Evolutionary conservation across 2,329 filamentous ascomycete genomes (phyloP).

Genomic region (Aspergillus fumigatus): DNA sequence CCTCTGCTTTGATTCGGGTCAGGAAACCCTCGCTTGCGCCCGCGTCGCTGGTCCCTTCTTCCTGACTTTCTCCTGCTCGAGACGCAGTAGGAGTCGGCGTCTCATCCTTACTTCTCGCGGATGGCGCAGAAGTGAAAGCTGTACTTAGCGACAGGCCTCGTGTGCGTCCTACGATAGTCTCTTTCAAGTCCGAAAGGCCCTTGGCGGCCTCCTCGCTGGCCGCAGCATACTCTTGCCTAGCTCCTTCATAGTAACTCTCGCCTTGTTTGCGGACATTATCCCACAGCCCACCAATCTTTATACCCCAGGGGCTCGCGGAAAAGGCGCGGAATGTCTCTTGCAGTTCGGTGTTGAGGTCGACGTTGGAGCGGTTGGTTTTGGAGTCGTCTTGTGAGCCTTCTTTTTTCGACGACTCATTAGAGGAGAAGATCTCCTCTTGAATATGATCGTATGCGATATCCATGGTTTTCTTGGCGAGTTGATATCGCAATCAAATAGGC

Average conservation of each 20-base stretch:
- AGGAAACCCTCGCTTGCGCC: constrained; percentile 60
- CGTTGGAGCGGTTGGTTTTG: constrained; percentile 30
- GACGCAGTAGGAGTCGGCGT: constrained; percentile 24
- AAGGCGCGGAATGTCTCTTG: constrained; percentile 95
- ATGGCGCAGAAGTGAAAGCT: constrained; percentile 17
- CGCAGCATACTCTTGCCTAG: constrained; percentile 73
- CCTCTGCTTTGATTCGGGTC: constrained; percentile 69
- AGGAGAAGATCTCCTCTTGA: constrained; percentile 68
- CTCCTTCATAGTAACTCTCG: constrained; percentile 80
- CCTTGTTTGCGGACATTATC: constrained; percentile 93
- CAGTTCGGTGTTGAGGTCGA: constrained; percentile 75
- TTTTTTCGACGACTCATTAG: constrained; percentile 48
- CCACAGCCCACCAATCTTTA: constrained; percentile 80
- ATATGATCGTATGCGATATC: constrained; percentile 98
- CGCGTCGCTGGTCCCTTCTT: constrained; percentile 25
- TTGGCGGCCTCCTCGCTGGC: constrained; percentile 78
- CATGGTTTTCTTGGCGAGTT: constrained; percentile 50
- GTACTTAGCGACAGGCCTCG: constrained; percentile 64
- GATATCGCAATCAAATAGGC: background rate
- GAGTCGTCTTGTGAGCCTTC: constrained; percentile 45
- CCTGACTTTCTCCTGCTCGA: constrained; percentile 14
- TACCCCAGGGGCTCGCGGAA: constrained; percentile 86
- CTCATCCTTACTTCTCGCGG: constrained; percentile 26
- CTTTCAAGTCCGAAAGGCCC: constrained; percentile 67
- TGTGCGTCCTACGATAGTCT: constrained; percentile 67